phyloP scores from a whole-genome alignment of 768 basidiomycete genomes.

The Dendrothele bispora region DNA sequence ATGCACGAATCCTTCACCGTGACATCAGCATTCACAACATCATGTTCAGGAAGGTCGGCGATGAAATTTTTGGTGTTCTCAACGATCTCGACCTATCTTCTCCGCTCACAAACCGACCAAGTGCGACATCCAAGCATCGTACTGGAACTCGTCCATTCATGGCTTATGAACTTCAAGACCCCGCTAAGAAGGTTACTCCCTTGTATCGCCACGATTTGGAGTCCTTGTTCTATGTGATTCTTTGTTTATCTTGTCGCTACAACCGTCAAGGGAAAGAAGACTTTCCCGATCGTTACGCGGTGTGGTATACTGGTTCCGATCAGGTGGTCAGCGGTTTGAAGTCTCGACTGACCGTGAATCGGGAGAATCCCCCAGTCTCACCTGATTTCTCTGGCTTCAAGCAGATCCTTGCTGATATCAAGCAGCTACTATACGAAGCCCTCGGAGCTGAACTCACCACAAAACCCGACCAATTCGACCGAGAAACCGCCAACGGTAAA shows the following conservation, averaged over 20 bases:
- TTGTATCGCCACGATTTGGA: conserved; percentile 8
- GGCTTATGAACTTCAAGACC: neutral
- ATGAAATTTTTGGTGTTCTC: too few relatives aligned
- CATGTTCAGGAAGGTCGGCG: too few relatives aligned
- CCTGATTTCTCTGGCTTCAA: neutral
- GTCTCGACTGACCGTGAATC: neutral
- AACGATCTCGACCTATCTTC: too few relatives aligned
- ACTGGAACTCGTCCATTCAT: conserved; percentile 6
- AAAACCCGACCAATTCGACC: too few relatives aligned
- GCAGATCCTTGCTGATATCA: too few relatives aligned
- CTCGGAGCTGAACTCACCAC: too few relatives aligned
- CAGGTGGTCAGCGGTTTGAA: neutral
- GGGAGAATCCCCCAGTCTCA: neutral
- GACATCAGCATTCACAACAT: too few relatives aligned
- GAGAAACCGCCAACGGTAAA: too few relatives aligned
- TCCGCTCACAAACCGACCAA: too few relatives aligned
- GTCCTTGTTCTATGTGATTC: conserved; percentile 6
- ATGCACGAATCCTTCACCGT: too few relatives aligned
- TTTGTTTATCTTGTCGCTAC: conserved; percentile 3
- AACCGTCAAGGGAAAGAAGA: neutral
- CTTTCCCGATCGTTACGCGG: neutral
- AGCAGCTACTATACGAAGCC: too few relatives aligned
- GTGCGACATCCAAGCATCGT: neutral
- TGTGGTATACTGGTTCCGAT: neutral
- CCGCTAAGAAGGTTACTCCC: neutral